Evolutionary conservation across 345 rosid species (phyloP).

Genomic region (Fremontodendron californicum): DNA sequence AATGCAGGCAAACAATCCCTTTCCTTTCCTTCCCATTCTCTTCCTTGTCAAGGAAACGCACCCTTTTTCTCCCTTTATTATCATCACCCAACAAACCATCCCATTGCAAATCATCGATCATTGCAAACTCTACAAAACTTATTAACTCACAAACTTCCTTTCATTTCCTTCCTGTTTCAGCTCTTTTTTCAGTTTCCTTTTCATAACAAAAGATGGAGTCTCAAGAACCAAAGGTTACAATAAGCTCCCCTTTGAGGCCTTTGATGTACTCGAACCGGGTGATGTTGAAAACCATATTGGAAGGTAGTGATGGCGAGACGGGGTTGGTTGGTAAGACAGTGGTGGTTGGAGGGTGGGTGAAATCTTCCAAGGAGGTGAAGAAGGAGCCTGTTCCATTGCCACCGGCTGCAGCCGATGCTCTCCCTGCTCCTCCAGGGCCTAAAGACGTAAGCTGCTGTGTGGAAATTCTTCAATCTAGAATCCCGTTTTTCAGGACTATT

Average conservation of each 20-base stretch:
- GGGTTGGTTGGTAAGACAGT: constrained; percentile 44
- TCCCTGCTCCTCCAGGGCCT: constrained; percentile 9
- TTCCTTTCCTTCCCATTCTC: constrained; percentile 52
- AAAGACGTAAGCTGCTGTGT: constrained; percentile 46
- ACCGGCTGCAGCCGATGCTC: constrained; percentile 19
- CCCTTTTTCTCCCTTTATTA: constrained; percentile 33
- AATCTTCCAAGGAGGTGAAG: constrained; percentile 56
- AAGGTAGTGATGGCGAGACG: constrained; percentile 47
- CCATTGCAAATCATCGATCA: constrained; percentile 4
- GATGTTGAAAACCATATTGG: constrained; percentile 41
- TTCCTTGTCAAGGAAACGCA: constrained; percentile 43
- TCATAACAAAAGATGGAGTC: constrained; percentile 27
- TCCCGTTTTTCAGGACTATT: constrained; percentile 59
- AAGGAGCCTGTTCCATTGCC: constrained; percentile 31
- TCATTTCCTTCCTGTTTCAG: background rate
- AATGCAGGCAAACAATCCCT: constrained; percentile 51
- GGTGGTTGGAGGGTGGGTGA: constrained; percentile 90
- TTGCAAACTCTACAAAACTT: constrained; percentile 2
- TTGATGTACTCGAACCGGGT: constrained; percentile 67
- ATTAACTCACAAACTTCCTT: background rate
- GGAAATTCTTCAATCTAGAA: constrained; percentile 61
- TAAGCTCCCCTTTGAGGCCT: background rate
- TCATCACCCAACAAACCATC: constrained; percentile 15
- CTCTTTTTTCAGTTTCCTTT: background rate
- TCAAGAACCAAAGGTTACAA: constrained; percentile 3